A percentile compares a stretch with the other conserved stretches of the same genome.
phyloP scores from a whole-genome alignment of 768 basidiomycete species.

The Calvatia gigantea region DNA sequence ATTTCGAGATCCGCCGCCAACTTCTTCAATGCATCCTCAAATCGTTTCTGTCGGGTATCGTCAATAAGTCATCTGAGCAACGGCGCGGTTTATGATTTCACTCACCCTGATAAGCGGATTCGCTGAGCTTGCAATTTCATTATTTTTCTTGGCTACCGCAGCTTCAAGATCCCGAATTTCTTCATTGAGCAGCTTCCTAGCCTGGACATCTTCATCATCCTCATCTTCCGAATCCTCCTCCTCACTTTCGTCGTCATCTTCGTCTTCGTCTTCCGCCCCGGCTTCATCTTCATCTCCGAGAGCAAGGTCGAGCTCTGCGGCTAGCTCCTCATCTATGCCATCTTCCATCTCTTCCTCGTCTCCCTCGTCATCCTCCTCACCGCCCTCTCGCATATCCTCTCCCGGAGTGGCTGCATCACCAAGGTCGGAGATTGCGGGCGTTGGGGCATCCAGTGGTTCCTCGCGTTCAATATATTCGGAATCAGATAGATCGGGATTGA shows the following conservation, averaged over 20 bases:
- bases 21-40: conserved; percentile 90
- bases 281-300: conserved; percentile 69
- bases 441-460: conserved; percentile 62
- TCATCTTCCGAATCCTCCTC: conserved; percentile 81
- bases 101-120: conserved; percentile 84
- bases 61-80: conserved; percentile 1
- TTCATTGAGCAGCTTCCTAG: conserved; percentile 77
- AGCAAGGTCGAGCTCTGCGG: conserved; percentile 84
- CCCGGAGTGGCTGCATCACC: conserved; percentile 64
- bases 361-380: conserved; percentile 55
- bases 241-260: conserved; percentile 66
- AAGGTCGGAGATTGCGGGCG: conserved; percentile 65
- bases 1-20: conserved; percentile 81
- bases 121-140: conserved; percentile 76
- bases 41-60: conserved; percentile 62
- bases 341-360: conserved; percentile 68
- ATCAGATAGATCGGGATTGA: conserved; percentile 87
- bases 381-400: conserved; percentile 50
- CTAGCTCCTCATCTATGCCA: conserved; percentile 85
- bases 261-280: conserved; percentile 61
- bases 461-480: conserved; percentile 81
- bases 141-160: conserved; percentile 81
- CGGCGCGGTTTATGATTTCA: background rate
- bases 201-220: conserved; percentile 77
- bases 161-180: conserved; percentile 88